A percentile compares a stretch with the other conserved stretches of the same genome.
These are phyloP conservation scores for Exophiala viscosa DNA, from an alignment of 2,329 filamentous ascomycete genomes.

Conservation along the genomic window DNA sequence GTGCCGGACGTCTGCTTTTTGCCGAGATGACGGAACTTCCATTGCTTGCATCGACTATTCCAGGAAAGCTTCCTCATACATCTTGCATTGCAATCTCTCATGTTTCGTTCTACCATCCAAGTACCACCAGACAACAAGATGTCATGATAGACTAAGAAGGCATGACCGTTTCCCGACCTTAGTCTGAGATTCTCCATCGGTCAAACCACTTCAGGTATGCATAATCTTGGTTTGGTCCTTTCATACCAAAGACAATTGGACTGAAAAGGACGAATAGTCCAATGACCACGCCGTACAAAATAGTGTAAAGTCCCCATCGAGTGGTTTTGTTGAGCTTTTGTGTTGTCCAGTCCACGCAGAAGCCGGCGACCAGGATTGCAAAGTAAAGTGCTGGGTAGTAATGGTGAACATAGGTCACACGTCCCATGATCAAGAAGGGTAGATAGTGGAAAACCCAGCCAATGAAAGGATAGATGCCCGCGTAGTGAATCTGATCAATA, in stretches of 20 bases:
- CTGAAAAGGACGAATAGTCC: constrained; percentile 84
- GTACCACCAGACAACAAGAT: too few relatives aligned
- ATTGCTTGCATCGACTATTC: too few relatives aligned
- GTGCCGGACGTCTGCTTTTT: too few relatives aligned
- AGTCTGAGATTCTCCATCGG: constrained; percentile 78
- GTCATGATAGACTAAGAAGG: too few relatives aligned
- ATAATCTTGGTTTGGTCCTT: constrained; percentile 77
- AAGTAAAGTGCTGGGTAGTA: constrained; percentile 99
- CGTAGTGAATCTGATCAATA: constrained; percentile 91
- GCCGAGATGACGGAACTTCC: too few relatives aligned
- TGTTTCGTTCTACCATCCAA: too few relatives aligned
- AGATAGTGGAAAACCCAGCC: constrained; percentile 97
- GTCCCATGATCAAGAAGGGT: constrained; percentile 94
- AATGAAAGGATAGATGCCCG: constrained; percentile 82
- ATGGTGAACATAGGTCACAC: constrained; percentile 98
- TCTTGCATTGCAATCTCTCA: too few relatives aligned
- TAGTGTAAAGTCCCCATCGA: constrained; percentile 66
- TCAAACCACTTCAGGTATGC: constrained; percentile 91
- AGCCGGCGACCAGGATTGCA: constrained; percentile 83
- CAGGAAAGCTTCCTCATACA: too few relatives aligned
- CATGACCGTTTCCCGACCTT: constrained; percentile 29
- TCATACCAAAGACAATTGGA: constrained; percentile 95
- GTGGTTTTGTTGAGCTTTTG: constrained; percentile 61
- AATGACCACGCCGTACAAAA: constrained; percentile 70
- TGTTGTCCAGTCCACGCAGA: constrained; percentile 80